Evolutionary conservation across 2,329 filamentous ascomycete genomes (phyloP), one percentile per base, ranked within the genome.

Genomic region (Hymenoscyphus salicellus): DNA sequence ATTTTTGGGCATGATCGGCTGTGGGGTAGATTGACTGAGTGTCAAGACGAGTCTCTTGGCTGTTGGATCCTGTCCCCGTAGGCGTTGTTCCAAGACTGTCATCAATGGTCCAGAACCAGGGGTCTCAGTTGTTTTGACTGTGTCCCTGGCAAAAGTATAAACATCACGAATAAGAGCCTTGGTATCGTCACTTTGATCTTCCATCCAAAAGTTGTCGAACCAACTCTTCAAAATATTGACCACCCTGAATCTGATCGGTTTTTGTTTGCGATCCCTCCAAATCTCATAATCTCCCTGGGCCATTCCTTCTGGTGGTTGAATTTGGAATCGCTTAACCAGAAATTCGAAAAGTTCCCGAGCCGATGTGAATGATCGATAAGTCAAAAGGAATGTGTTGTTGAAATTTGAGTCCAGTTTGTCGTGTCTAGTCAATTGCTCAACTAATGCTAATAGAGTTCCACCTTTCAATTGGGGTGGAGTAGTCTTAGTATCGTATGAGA

Each of bases 121-220:
- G 1, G 94, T 97, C 73, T 96, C 94, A 0, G 93, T 97, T 6
- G 92, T 93, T 72, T 94, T 95, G 68, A 98, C 91, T 0, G 91
- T 93, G 71, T 97, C 93, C 72, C 91, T 91, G 2, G 93, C 94
- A 76, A 99, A 99, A 32, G 88, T 87, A 79, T 93, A 93, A 10
- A 98, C 92, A 69, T 93, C 88, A 65, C 92, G 89, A 69, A 99
- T 92, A 49, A 99, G 83, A 70, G 92, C 87, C 76, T 88, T 92
- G 56, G 89, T 96, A 58, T 91, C 88, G 60, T 94, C 91, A 74
- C 89, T 93, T 68, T 89, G 88, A 58, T 93, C 91, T 75, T 99
- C 95, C 93, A 98, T 97, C 95, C 95, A 99, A 77, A 95, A 98
- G 72, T 90, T 93, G 75, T 98, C 95, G 71, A 99, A 95, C 95